phyloP scores from a whole-genome alignment of 768 basidiomycete genomes.

The Russula sp. region DNA sequence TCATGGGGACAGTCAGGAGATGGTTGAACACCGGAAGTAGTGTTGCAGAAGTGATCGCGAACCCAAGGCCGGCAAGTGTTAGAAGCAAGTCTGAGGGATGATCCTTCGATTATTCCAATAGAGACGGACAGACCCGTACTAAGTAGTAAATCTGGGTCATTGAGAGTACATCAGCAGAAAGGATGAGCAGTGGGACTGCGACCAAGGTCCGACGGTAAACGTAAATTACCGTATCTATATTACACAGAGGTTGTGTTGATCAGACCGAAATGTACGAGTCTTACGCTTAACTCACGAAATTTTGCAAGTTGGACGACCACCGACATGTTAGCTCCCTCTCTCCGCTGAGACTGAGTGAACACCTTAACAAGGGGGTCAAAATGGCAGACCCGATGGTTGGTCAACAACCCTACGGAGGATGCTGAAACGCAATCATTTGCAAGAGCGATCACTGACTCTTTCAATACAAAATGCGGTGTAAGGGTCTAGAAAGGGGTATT shows the following conservation, averaged over 20 bases:
- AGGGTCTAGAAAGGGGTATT: no score
- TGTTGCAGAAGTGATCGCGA: neutral
- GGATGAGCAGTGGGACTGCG: conserved; percentile 55
- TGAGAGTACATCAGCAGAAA: no score
- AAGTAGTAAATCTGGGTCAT: neutral
- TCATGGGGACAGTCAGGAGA: conserved; percentile 36
- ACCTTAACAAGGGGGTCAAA: no score
- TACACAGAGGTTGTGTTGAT: neutral
- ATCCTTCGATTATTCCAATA: neutral
- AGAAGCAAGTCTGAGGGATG: neutral
- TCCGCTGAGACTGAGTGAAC: conserved; percentile 35
- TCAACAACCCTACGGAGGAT: neutral
- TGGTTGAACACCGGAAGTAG: neutral
- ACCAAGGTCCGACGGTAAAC: conserved; percentile 68
- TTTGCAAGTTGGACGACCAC: conserved; percentile 68
- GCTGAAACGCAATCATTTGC: no score
- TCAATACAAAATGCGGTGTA: no score
- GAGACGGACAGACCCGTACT: neutral
- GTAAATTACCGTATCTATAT: conserved; percentile 60
- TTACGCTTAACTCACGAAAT: conserved; percentile 75
- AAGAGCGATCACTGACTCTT: no score
- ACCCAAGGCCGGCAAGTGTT: neutral
- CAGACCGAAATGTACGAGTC: no score
- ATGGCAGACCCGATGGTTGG: no score
- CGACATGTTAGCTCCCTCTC: conserved; percentile 49